Conservation (phyloP, 164 flowering plant genomes). For the Annona squamosa region DNA sequence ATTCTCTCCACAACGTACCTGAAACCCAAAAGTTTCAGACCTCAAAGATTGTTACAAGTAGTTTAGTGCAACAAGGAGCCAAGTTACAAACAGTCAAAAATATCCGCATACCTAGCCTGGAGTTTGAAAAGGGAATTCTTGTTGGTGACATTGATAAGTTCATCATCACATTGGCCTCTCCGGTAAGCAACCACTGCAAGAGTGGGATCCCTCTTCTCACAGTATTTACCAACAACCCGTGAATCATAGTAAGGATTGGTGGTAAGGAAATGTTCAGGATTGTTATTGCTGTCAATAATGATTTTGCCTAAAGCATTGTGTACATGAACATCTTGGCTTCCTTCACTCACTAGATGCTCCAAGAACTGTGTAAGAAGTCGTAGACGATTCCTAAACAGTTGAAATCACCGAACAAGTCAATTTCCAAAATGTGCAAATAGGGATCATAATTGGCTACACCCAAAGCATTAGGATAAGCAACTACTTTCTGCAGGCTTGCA, state of each 20-base stretch:
- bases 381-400: constrained; percentile 66
- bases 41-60: background rate
- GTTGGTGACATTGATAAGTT: constrained; percentile 90
- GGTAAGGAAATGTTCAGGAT: constrained; percentile 98
- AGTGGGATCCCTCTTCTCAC: constrained; percentile 99
- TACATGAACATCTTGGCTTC: constrained; percentile 99
- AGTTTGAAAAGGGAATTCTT: constrained; percentile 94
- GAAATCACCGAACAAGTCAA: background rate
- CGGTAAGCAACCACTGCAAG: constrained; percentile 97
- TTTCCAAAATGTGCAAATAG: constrained; percentile 2
- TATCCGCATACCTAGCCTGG: constrained; percentile 71
- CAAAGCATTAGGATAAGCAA: no score
- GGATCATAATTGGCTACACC: no score
- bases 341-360: constrained; percentile 99
- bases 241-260: constrained; percentile 99
- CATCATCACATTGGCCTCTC: constrained; percentile 99
- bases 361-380: constrained; percentile 93
- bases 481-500: background rate
- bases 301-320: constrained; percentile 99
- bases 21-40: constrained; percentile 12
- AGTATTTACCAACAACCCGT: constrained; percentile 95
- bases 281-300: constrained; percentile 96
- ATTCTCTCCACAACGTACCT: constrained; percentile 99
- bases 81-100: background rate
- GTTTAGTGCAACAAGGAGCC: background rate